Conservation (phyloP, 73 alveolate species). For the Paraurostyla sp. region DNA sequence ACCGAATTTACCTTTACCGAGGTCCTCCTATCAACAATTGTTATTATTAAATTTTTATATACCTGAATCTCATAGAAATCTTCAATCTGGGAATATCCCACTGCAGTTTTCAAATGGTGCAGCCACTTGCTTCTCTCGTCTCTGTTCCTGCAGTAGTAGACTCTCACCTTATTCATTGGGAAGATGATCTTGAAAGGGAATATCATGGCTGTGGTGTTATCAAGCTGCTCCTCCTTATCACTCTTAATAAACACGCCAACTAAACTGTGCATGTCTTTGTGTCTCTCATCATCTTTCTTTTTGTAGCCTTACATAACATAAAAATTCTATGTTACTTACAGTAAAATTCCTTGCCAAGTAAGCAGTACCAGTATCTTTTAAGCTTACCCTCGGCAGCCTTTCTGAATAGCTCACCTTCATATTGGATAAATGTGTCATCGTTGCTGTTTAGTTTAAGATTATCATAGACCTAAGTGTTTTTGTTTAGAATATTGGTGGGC, state of each 20-base stretch:
- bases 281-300: conserved; percentile 77
- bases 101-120: conserved; percentile 12
- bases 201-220: conserved; percentile 46
- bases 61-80: conserved; percentile 42
- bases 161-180: conserved; percentile 60
- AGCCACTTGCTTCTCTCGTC: conserved; percentile 62
- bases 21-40: conserved; percentile 1
- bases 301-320: conserved; percentile 42
- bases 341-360: conserved; percentile 68
- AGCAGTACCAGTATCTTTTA: conserved; percentile 72
- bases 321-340: conserved; percentile 22
- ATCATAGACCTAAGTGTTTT: conserved; percentile 22
- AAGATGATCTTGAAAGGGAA: conserved; percentile 54
- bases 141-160: conserved; percentile 54
- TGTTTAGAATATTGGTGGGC: conserved; percentile 30
- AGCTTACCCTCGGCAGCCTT: conserved; percentile 65
- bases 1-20: conserved; percentile 62
- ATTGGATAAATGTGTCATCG: conserved; percentile 10
- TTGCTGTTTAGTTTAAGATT: neutral
- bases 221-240: conserved; percentile 80
- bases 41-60: neutral
- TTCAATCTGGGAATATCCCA: conserved; percentile 39
- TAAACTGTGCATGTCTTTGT: conserved; percentile 88
- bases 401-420: conserved; percentile 62
- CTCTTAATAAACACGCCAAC: conserved; percentile 81